These are phyloP conservation scores for Eimeria necatrix DNA, from an alignment of 169 alveolate species.

Conservation along the genomic window DNA sequence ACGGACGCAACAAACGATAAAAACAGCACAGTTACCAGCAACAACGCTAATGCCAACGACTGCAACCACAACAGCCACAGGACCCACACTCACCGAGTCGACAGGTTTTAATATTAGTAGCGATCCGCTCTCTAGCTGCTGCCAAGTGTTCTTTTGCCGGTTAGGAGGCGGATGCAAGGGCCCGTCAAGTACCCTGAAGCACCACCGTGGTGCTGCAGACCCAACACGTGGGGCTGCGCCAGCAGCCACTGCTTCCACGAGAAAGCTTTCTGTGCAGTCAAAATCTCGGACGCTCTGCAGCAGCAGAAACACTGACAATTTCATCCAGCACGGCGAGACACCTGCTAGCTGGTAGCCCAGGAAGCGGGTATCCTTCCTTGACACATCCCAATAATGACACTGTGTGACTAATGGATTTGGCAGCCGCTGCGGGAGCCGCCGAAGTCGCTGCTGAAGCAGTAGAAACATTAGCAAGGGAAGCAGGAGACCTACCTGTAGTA, in stretches of 20 bases:
- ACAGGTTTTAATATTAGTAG: slow-evolving; percentile 52
- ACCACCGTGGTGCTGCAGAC: slow-evolving; percentile 48
- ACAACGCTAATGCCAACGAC: neutral
- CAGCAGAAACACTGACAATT: neutral
- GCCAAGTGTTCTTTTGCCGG: slow-evolving; percentile 47
- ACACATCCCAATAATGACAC: neutral
- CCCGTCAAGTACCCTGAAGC: slow-evolving; percentile 42
- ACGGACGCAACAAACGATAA: neutral
- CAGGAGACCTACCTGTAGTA: slow-evolving; percentile 47
- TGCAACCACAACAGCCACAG: neutral
- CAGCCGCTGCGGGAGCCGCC: too few species aligned
- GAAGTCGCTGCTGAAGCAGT: slow-evolving; percentile 6
- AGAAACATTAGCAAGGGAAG: neutral
- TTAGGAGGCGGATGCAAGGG: slow-evolving; percentile 25
- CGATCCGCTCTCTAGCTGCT: slow-evolving; percentile 76
- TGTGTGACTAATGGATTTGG: too few species aligned
- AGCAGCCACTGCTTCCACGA: slow-evolving; percentile 55
- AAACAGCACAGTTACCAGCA: neutral
- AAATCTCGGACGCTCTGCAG: slow-evolving; percentile 74
- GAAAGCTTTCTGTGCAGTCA: slow-evolving; percentile 66
- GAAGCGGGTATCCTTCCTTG: neutral
- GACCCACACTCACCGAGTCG: slow-evolving; percentile 13
- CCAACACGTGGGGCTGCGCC: slow-evolving; percentile 54
- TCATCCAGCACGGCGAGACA: neutral
- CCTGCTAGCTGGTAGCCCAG: neutral